Base-by-base conservation (phyloP, 2,329 filamentous ascomycete species). In the Talaromyces sp. region DNA sequence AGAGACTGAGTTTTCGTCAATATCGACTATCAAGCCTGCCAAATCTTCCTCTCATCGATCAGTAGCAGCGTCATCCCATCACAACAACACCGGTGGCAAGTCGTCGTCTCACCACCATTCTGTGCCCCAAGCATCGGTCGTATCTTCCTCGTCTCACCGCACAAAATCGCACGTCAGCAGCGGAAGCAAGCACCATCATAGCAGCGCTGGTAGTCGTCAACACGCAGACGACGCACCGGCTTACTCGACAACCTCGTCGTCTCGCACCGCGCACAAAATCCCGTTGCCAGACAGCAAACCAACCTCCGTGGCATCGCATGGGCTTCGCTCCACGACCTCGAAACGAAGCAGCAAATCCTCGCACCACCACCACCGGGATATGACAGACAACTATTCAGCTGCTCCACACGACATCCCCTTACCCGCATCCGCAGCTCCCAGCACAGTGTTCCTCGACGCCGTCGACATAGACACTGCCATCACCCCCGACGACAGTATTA, bases 401-500 rank as follows among this genome's bases (percentile, higher is more conserved):
- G 4, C 35, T n/a, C 41, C 62, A 2, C 59, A 58, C 51, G 57
- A 73, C 27, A 61, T 74, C 12, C 70, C 71, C 6, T 65, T 74
- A 3, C 72, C 72, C 0, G 69, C 72, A 27, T 74, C 70, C 57
- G 66, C 71, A 19, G 59, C 67, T 8, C 72, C 71, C 9, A 68
- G 66, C 59, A 67, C 67, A 19, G 64, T 69, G 27, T 69, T 66
- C 56, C 57, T 68, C 17, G 65, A 66, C 31, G 60, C 54, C 11
- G 64, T 71, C 12, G 72, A 59, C 60, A 43, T 65, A 17, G 64
- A 66, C 38, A 56, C 52, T 10, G 86, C 92, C 19, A 63, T 99
- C 65, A 89, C 88, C 0, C 87, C 91, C 9, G 83, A 89, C 59
- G 92, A 97, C 74, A 95, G 91, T 0, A 85, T 92, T 62, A 86